Conservation (phyloP, 2,329 filamentous ascomycete species). For the Setomelanomma holmii region DNA sequence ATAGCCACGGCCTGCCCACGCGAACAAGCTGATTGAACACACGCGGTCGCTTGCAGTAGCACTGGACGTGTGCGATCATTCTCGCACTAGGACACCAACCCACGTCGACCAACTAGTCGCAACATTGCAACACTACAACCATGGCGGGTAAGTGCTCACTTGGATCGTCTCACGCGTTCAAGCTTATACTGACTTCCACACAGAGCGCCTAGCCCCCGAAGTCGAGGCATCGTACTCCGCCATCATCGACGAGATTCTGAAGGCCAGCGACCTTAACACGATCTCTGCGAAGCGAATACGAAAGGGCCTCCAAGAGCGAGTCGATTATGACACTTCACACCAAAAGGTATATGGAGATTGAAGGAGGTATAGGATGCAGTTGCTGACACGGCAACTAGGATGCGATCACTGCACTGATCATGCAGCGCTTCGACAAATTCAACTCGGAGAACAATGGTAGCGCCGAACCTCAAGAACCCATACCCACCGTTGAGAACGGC, state of each 20-base stretch:
- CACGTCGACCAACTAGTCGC: neutral
- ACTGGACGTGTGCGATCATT: conserved; percentile 1
- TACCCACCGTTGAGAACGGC: conserved; percentile 48
- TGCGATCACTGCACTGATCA: conserved; percentile 56
- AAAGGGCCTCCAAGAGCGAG: conserved; percentile 66
- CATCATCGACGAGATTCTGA: conserved; percentile 70
- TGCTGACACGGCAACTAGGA: conserved; percentile 43
- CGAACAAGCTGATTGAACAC: neutral
- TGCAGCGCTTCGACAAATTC: conserved; percentile 59
- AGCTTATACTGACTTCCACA: conserved; percentile 16
- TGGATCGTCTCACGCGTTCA: conserved; percentile 3
- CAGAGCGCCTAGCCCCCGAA: conserved; percentile 54
- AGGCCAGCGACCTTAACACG: conserved; percentile 66
- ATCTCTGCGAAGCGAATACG: conserved; percentile 71
- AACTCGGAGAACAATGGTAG: conserved; percentile 44
- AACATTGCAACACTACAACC: conserved; percentile 18
- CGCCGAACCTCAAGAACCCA: conserved; percentile 42
- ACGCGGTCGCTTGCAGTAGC: neutral
- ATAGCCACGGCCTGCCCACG: neutral
- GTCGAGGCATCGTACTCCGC: conserved; percentile 59
- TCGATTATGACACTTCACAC: conserved; percentile 67
- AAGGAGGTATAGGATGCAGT: conserved; percentile 3
- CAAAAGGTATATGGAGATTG: conserved; percentile 61
- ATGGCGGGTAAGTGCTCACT: conserved; percentile 38
- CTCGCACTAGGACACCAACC: neutral